These are phyloP conservation scores for Colletotrichum spaethianum DNA, from an alignment of 2,329 filamentous ascomycete species.

Conservation along the genomic window DNA sequence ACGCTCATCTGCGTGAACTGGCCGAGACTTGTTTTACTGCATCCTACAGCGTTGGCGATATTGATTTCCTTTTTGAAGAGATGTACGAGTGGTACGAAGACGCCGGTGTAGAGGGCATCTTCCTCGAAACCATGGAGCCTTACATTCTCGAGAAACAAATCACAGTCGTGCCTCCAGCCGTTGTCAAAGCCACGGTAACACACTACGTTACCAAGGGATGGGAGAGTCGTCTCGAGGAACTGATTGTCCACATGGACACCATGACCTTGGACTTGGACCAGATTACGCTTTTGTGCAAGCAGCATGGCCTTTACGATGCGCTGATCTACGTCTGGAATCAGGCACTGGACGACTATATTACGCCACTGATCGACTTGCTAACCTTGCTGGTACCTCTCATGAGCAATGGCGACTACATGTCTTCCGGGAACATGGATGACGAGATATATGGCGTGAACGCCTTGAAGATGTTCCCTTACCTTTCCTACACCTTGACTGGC, in stretches of 20 bases:
- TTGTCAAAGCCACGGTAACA: constrained; percentile 87
- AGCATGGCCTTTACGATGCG: constrained; percentile 93
- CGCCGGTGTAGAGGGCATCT: constrained; percentile 78
- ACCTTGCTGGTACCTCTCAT: constrained; percentile 75
- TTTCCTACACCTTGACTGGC: constrained; percentile 92
- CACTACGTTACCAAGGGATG: constrained; percentile 84
- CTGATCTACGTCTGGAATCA: constrained; percentile 98
- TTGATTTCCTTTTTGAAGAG: constrained; percentile 90
- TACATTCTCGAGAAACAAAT: constrained; percentile 87
- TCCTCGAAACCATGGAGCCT: constrained; percentile 89
- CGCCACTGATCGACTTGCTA: constrained; percentile 88
- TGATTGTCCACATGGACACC: constrained; percentile 94
- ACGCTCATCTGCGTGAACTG: constrained; percentile 79
- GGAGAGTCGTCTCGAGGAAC: constrained; percentile 87
- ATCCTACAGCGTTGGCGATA: constrained; percentile 82
- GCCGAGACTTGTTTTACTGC: constrained; percentile 87
- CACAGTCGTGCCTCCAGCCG: constrained; percentile 81
- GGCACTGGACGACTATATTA: constrained; percentile 89
- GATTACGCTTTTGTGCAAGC: constrained; percentile 90
- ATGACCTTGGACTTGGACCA: constrained; percentile 94
- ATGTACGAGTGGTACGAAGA: constrained; percentile 94
- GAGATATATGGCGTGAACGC: constrained; percentile 79
- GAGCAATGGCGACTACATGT: constrained; percentile 66
- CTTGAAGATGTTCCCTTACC: constrained; percentile 93
- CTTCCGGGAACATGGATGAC: constrained; percentile 69